Evolutionary conservation across 148 eudicot species (phyloP).

Genomic region (Heliamphora exappendiculata): DNA sequence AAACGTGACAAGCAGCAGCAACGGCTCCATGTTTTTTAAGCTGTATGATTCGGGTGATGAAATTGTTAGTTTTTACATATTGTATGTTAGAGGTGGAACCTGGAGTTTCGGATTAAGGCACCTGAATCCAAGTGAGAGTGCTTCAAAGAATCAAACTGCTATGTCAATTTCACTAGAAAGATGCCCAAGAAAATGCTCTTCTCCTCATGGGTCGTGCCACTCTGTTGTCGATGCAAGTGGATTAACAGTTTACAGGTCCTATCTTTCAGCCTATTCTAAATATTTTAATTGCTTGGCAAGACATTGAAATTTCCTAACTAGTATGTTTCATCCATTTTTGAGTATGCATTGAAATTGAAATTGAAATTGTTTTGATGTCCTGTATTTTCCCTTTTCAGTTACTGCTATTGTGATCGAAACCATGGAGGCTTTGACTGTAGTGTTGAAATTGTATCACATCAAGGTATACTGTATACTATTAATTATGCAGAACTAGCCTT

Average conservation of each 20-base stretch:
- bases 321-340: neutral
- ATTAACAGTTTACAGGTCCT: slow-evolving; percentile 70
- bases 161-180: slow-evolving; percentile 79
- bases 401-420: slow-evolving; percentile 72
- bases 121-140: slow-evolving; percentile 17
- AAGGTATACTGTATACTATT: slow-evolving; percentile 38
- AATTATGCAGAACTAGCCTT: neutral
- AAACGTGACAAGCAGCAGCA: slow-evolving; percentile 56
- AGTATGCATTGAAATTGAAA: neutral
- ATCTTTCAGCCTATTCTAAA: neutral
- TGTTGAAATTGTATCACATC: slow-evolving; percentile 59
- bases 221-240: slow-evolving; percentile 65
- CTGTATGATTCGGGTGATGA: slow-evolving; percentile 55
- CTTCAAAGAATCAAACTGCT: slow-evolving; percentile 26
- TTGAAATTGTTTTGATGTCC: neutral
- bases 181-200: slow-evolving; percentile 76
- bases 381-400: slow-evolving; percentile 37
- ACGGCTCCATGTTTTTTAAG: slow-evolving; percentile 59
- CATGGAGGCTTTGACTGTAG: slow-evolving; percentile 96
- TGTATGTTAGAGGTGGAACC: slow-evolving; percentile 68
- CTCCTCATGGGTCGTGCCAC: slow-evolving; percentile 62
- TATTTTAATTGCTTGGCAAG: neutral
- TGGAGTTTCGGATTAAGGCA: slow-evolving; percentile 74
- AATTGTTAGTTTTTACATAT: slow-evolving; percentile 53
- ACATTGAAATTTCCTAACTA: no score